Evolutionary conservation across 2,329 filamentous ascomycete genomes (phyloP).

Genomic region (Cladosporium sp.): DNA sequence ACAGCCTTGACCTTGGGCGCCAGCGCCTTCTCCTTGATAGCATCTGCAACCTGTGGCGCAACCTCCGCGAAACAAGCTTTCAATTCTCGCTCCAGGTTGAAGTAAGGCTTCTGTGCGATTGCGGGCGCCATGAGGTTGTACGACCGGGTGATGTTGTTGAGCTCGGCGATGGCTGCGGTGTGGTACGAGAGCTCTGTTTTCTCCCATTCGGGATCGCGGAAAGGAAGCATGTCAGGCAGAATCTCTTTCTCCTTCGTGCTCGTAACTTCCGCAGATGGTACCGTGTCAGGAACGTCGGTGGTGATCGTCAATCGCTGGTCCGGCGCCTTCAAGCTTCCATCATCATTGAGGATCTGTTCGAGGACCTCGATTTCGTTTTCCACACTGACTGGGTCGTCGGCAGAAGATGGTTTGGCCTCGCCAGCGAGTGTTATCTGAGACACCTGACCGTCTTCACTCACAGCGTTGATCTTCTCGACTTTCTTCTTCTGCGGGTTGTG

Average conservation of each 20-base stretch:
- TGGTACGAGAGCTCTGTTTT: conserved; percentile 72
- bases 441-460: conserved; percentile 50
- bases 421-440: conserved; percentile 50
- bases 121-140: conserved; percentile 96
- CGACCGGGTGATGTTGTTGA: conserved; percentile 77
- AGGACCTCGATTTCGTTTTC: conserved; percentile 40
- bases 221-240: conserved; percentile 47
- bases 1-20: conserved; percentile 43
- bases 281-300: conserved; percentile 19
- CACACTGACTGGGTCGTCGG: conserved; percentile 12
- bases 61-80: conserved; percentile 80
- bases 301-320: conserved; percentile 26
- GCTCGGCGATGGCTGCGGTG: conserved; percentile 69
- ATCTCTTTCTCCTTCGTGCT: conserved; percentile 7
- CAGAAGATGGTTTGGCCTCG: conserved; percentile 39
- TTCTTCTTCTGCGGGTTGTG: conserved; percentile 54
- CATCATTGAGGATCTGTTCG: conserved; percentile 36
- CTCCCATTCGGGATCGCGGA: conserved; percentile 79
- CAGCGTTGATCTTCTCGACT: conserved; percentile 46
- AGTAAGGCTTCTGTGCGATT: conserved; percentile 90
- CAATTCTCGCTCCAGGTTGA: conserved; percentile 78
- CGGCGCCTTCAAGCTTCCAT: conserved; percentile 28
- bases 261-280: neutral
- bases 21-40: conserved; percentile 69
- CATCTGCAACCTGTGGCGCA: conserved; percentile 70